phyloP scores from a whole-genome alignment of 805 yeast species.

The Kuraishia piskuri region DNA sequence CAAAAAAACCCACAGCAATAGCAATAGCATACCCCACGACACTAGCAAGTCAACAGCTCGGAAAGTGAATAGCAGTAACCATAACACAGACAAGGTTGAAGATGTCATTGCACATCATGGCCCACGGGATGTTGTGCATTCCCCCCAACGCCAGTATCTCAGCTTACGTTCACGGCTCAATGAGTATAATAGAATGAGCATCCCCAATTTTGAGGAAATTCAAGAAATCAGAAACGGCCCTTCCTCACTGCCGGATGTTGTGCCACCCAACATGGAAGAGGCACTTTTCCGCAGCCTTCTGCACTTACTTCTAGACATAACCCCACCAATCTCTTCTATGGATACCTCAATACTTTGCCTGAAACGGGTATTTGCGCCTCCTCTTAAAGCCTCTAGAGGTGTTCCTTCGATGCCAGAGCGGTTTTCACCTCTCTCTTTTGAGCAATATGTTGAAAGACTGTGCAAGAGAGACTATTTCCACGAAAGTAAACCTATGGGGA shows the following conservation, averaged over 20 bases:
- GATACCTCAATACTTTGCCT: background rate
- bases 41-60: no score
- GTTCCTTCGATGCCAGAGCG: background rate
- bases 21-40: no score
- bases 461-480: constrained; percentile 5
- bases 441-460: constrained; percentile 2
- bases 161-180: no score
- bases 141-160: no score
- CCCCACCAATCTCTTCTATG: background rate
- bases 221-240: background rate
- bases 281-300: background rate
- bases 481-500: constrained; percentile 25
- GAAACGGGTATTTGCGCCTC: background rate
- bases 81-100: no score
- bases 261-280: background rate
- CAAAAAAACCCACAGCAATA: no score
- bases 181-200: background rate
- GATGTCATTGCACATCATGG: no score
- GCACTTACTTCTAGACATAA: background rate
- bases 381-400: background rate
- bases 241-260: background rate
- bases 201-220: background rate
- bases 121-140: no score
- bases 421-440: background rate
- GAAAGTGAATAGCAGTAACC: no score